A percentile compares a stretch with the other conserved stretches of the same genome.
These are phyloP conservation scores for Arthrobotrys megalospora DNA, from an alignment of 2,329 filamentous ascomycete genomes.

Conservation along the genomic window DNA sequence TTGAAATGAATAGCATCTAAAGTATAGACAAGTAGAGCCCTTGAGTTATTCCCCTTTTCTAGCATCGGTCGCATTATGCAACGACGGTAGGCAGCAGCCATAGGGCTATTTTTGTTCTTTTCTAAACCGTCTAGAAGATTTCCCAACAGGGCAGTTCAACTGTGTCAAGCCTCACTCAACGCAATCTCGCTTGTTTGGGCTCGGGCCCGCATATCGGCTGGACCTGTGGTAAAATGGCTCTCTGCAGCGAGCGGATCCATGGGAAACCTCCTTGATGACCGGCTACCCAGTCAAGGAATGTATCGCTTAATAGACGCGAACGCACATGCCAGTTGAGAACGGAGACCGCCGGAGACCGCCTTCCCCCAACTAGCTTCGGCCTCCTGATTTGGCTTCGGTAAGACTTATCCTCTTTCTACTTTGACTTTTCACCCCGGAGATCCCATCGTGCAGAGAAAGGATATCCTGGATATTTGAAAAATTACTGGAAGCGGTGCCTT, in stretches of 20 bases:
- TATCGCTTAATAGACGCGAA: slow-evolving; percentile 60
- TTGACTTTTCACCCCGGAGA: slow-evolving; percentile 24
- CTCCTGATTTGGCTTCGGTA: slow-evolving; percentile 28
- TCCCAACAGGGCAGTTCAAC: slow-evolving; percentile 57
- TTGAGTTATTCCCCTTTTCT: slow-evolving; percentile 25
- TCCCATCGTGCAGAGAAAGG: neutral
- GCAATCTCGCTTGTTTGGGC: slow-evolving; percentile 59
- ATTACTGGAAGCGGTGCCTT: neutral
- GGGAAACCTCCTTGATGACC: slow-evolving; percentile 43
- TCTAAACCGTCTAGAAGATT: slow-evolving; percentile 59
- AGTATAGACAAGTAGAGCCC: neutral
- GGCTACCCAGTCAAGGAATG: slow-evolving; percentile 19
- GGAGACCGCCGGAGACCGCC: slow-evolving; percentile 57
- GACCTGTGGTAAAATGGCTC: slow-evolving; percentile 56
- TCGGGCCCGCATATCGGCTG: slow-evolving; percentile 51
- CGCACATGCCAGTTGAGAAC: slow-evolving; percentile 35
- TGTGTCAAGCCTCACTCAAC: slow-evolving; percentile 48
- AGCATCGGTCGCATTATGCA: slow-evolving; percentile 46
- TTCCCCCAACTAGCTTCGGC: slow-evolving; percentile 13
- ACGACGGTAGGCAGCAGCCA: slow-evolving; percentile 57
- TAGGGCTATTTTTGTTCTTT: slow-evolving; percentile 55
- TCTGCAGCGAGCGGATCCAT: slow-evolving; percentile 55
- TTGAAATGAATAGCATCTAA: neutral
- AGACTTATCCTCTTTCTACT: slow-evolving; percentile 27
- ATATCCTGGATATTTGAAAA: slow-evolving; percentile 16